phyloP scores from a whole-genome alignment of 495 filamentous ascomycete species.

The Hypoxylon trugodes region DNA sequence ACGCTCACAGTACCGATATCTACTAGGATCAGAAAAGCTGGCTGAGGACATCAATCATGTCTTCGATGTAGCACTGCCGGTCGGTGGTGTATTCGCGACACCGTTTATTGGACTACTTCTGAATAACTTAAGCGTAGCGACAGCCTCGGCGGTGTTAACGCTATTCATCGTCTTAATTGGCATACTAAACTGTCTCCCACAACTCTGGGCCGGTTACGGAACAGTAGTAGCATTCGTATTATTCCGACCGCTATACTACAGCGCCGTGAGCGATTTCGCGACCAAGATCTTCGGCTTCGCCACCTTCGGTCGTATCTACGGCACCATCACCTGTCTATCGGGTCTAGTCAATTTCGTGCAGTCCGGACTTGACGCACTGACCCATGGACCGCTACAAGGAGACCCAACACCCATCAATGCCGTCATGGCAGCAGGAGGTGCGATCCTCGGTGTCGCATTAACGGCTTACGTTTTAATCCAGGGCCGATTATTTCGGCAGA shows the following conservation, averaged over 20 bases:
- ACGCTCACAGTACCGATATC: conserved; percentile 56
- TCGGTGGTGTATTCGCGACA: conserved; percentile 58
- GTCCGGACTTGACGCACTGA: conserved; percentile 58
- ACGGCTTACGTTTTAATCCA: conserved; percentile 33
- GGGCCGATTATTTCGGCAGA: conserved; percentile 22
- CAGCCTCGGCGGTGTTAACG: conserved; percentile 53
- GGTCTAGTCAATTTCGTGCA: conserved; percentile 61
- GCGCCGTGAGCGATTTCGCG: conserved; percentile 63
- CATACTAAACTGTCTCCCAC: conserved; percentile 49
- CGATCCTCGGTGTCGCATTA: conserved; percentile 29
- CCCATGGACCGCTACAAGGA: conserved; percentile 51
- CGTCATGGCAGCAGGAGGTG: conserved; percentile 43
- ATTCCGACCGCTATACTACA: conserved; percentile 56
- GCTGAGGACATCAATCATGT: conserved; percentile 57
- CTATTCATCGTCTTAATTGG: conserved; percentile 54
- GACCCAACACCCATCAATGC: conserved; percentile 59
- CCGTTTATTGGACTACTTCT: conserved; percentile 61
- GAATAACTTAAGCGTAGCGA: conserved; percentile 58
- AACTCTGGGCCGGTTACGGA: conserved; percentile 43
- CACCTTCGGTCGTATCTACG: conserved; percentile 65
- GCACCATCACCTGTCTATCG: conserved; percentile 60
- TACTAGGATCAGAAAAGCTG: conserved; percentile 47
- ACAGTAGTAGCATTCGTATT: conserved; percentile 44
- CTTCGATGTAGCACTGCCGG: conserved; percentile 60
- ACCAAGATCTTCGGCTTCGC: conserved; percentile 66